A percentile compares a stretch with the other conserved stretches of the same genome.
Evolutionary conservation across 2,329 filamentous ascomycete genomes (phyloP).

Genomic region (Xylaria arbuscula): DNA sequence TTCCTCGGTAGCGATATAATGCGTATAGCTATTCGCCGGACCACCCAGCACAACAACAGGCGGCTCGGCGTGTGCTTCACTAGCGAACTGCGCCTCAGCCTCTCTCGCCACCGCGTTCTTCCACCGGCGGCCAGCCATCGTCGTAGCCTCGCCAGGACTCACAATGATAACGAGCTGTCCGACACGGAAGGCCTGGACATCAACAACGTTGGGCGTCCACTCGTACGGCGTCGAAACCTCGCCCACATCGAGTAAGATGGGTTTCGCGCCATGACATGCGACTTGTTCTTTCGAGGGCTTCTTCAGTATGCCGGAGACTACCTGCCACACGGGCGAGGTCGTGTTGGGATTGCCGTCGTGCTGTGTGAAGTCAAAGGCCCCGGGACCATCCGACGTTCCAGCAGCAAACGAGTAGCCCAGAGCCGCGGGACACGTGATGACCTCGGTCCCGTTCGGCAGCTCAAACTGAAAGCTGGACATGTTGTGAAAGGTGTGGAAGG

Average conservation of each 20-base stretch:
- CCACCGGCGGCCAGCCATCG: slow-evolving; percentile 93
- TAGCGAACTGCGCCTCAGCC: slow-evolving; percentile 58
- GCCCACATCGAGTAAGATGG: slow-evolving; percentile 88
- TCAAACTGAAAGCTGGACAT: slow-evolving; percentile 80
- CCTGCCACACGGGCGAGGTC: slow-evolving; percentile 77
- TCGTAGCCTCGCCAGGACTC: slow-evolving; percentile 87
- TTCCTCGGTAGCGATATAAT: slow-evolving; percentile 82
- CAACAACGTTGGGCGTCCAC: slow-evolving; percentile 92
- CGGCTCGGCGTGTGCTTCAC: slow-evolving; percentile 54
- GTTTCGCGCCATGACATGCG: slow-evolving; percentile 82
- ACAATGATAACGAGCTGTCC: slow-evolving; percentile 88
- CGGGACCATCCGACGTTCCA: slow-evolving; percentile 91
- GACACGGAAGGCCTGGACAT: slow-evolving; percentile 85
- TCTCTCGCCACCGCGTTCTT: slow-evolving; percentile 72
- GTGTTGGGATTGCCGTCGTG: slow-evolving; percentile 78
- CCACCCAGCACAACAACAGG: slow-evolving; percentile 87
- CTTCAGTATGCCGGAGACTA: slow-evolving; percentile 79
- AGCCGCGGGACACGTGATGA: slow-evolving; percentile 84
- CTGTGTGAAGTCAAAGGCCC: slow-evolving; percentile 93
- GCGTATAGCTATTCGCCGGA: slow-evolving; percentile 90
- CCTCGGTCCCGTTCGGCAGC: slow-evolving; percentile 76
- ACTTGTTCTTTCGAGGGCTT: slow-evolving; percentile 75
- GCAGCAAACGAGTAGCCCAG: slow-evolving; percentile 93
- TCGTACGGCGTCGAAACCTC: slow-evolving; percentile 80
- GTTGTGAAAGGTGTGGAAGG: slow-evolving; percentile 87